Evolutionary conservation across 148 eudicot species (phyloP), one percentile per base, ranked within the genome.

Genomic region (Agrostemma githago): DNA sequence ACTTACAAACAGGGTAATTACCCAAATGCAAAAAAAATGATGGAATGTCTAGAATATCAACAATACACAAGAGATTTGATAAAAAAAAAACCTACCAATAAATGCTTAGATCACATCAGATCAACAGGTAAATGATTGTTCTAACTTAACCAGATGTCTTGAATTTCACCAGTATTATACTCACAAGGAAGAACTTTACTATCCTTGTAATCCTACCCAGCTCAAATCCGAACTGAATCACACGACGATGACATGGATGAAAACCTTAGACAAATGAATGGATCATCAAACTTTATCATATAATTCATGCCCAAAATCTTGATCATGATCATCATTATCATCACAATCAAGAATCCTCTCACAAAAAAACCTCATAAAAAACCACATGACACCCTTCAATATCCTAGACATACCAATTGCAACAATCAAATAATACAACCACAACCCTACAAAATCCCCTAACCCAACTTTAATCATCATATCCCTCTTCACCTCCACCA

Each of bases 371-470:
- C 73, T 62, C 70, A 82, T 58, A 15, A 76, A 79, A 14, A 83
- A 6, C 85, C 88, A 85, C 48, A 88, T 9, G n/a, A 81, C 17
- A 2, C 82, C 82, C 72, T 81, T 93, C 0, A 89, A 73, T 71
- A 88, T 74, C 84, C 87, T 84, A 54, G 87, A 84, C 72, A 90
- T 56, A 16, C 98, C 98, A 80, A 90, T 84, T 6, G 82, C 81
- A 62, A 85, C 89, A 19, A 84, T 82, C 76, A 90, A 46, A 68
- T 88, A 90, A 84, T 85, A 93, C 88, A 93, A 79, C 94, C 90
- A 88, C 85, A 90, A 87, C n/a, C 96, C 89, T 15, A 86, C 64
- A 76, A 85, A 88, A 75, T 93, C 97, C 68, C 79, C 88, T 60
- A 89, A 58, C 20, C 84, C 90, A 79, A 86, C 77, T 9, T 84